Base-by-base conservation (phyloP, 2,329 filamentous ascomycete species). In the Teratosphaeria zuluensis region DNA sequence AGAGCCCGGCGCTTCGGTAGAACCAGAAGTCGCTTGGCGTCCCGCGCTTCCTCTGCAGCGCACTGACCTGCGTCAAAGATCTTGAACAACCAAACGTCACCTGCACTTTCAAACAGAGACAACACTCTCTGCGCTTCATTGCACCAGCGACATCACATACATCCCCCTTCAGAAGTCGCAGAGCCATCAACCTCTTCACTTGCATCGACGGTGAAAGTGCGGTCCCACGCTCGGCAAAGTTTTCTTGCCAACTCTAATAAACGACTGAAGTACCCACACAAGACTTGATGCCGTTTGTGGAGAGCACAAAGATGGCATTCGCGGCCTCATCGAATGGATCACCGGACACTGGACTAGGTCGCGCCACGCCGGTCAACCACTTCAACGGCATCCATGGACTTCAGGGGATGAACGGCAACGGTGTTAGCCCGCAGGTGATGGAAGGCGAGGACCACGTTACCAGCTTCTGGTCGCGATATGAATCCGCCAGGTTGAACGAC, bases 381-480 rank as follows among this genome's bases (percentile, higher is more conserved):
- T 48, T 48, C 42, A 48, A 48, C 19, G 42, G 42, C 11, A 16
- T 48, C 19, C 42, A 48, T 8, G 19, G 42, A 48, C 42, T 21
- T 19, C 42, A 21, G 19, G 19, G 42, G 5, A 21, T 48, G n/a
- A 48, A 21, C 42, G 42, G 42, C 42, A 48, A 21, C 5, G n/a
- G 42, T 8, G 19, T 48, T 48, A 42, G 35, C 12, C 35, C 35
- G 11, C 35, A 42, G n/a, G 35, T 42, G 35, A 48, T 48, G 32
- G 52, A 53, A 8, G 33, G 35, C 53, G 58, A 55, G 14, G 52
- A 58, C n/a, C 56, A 61, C 24, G 56, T 60, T 9, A 51, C 58
- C 12, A 56, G 57, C 16, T 55, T 74, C 24, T 71, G 68, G 65
- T 59, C 61, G 21, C 72, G 72, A 30, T 68, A 69, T 30, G 69